Evolutionary conservation across 108 stramenopile genomes (phyloP), one percentile per base, ranked within the genome.

Genomic region (Cyclotella distinguenda): DNA sequence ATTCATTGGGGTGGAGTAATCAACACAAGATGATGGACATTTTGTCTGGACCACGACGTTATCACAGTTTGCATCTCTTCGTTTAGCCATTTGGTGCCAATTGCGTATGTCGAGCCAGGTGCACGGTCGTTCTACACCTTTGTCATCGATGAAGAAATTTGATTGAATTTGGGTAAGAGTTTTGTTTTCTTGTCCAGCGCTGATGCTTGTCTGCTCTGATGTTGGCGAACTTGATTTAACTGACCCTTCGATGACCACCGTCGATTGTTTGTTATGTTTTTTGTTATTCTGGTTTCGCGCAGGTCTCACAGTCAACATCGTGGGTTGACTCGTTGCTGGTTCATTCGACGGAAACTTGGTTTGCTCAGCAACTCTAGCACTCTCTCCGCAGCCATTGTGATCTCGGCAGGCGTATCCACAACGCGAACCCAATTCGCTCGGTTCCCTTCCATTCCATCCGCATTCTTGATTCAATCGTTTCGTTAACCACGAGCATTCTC

Each of bases 301-400:
- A 12, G 28, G 26, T 10, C 5, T n/a, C 8, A 30, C 1, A 2
- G 3, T 52, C 13, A 32, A n/a, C 12, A 32, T 52, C 50, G 30
- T 52, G 12, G 12, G 30, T 52, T 13, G 23, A 32, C 4, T n/a
- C 50, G 30, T 52, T 4, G 26, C 16, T 52, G 4, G 19, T 21
- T 57, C 34, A 22, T 42, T 42, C 40, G 40, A 16, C 23, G 48
- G 48, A 7, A 26, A 5, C 3, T 30, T 54, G 1, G 15, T 54
- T 34, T 12, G 15, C 8, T 31, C 19, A 2, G 8, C n/a, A n/a
- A n/a, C n/a, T n/a, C n/a, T n/a, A n/a, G n/a, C n/a, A n/a, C n/a
- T 39, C 33, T 40, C 12, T 27, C 53, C 38, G 22, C 74, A 74
- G n/a, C 58, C 74, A 57, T 74, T 74, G 60, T 74, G 67, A 6